Evolutionary conservation across 768 basidiomycete species (phyloP).

Genomic region (Phylloporus sp.): DNA sequence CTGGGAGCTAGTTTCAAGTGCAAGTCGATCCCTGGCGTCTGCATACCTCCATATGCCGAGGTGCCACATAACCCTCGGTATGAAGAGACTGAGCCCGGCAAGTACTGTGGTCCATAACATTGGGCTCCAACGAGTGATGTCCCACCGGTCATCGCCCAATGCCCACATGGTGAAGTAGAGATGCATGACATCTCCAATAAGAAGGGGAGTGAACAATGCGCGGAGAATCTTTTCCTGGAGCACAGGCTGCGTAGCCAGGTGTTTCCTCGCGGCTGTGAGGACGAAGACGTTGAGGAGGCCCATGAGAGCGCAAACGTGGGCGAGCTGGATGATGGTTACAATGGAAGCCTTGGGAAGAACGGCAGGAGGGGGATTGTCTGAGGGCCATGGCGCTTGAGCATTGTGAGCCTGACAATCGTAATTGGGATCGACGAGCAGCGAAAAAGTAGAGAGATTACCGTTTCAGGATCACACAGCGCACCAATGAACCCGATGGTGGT

Average conservation of each 20-base stretch:
- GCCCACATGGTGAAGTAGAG: conserved; percentile 70
- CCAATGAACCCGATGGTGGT: conserved; percentile 65
- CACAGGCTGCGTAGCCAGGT: conserved; percentile 54
- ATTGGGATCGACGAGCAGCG: conserved; percentile 2
- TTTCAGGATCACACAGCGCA: conserved; percentile 58
- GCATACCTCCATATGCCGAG: conserved; percentile 72
- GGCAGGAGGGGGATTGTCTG: conserved; percentile 41
- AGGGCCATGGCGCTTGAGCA: conserved; percentile 71
- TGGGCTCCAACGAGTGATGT: conserved; percentile 56
- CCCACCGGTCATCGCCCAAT: conserved; percentile 66
- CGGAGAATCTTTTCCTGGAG: conserved; percentile 70
- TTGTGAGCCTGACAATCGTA: conserved; percentile 55
- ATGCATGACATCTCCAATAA: conserved; percentile 67
- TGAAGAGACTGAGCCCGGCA: conserved; percentile 59
- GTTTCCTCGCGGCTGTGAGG: conserved; percentile 55
- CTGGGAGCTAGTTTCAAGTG: not conserved
- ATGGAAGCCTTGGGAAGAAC: conserved; percentile 56
- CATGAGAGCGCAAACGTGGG: conserved; percentile 71
- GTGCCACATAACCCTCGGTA: conserved; percentile 73
- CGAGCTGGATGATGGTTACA: conserved; percentile 71
- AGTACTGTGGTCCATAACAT: conserved; percentile 68
- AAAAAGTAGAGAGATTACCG: conserved; percentile 37
- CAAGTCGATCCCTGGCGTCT: conserved; percentile 52
- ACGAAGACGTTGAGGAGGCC: conserved; percentile 69
- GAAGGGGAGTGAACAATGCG: conserved; percentile 62